Conservation (phyloP, 257 asterid genomes). For the Mitragyna speciosa region DNA sequence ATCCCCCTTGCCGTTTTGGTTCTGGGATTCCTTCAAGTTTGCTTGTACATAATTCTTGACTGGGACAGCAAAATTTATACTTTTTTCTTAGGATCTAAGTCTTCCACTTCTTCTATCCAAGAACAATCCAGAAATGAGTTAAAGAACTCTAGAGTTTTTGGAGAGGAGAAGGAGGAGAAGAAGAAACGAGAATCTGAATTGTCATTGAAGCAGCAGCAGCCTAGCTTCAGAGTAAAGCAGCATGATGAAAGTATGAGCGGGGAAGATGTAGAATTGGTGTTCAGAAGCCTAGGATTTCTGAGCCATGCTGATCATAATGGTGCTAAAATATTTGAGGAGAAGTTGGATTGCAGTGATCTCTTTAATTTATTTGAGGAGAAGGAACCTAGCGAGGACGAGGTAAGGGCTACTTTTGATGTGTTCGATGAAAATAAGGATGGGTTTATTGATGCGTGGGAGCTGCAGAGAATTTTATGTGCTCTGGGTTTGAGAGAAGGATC, state of each 20-base stretch:
- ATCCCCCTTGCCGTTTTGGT: conserved; percentile 19
- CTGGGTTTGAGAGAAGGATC: conserved; percentile 59
- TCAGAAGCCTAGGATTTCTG: conserved; percentile 48
- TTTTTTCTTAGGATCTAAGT: conserved; percentile 30
- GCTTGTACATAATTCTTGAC: conserved; percentile 27
- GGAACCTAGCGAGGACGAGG: conserved; percentile 44
- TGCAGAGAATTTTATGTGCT: conserved; percentile 54
- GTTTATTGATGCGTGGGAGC: conserved; percentile 62
- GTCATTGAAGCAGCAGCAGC: not conserved
- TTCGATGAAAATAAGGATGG: conserved; percentile 76
- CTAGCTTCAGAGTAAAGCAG: conserved; percentile 2
- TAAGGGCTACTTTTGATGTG: conserved; percentile 61
- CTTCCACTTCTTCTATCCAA: conserved; percentile 15
- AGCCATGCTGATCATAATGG: not conserved
- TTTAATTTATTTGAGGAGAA: conserved; percentile 50
- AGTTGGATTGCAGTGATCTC: conserved; percentile 29
- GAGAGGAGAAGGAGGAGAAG: conserved; percentile 5
- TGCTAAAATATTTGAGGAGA: conserved; percentile 25
- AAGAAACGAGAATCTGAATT: conserved; percentile 7
- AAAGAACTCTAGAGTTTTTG: not conserved
- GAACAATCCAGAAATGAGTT: not conserved
- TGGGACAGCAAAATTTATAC: conserved; percentile 26
- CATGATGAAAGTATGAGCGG: conserved; percentile 26
- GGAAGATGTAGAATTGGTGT: conserved; percentile 52
- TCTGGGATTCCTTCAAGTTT: conserved; percentile 38